Evolutionary conservation across 352 stramenopile genomes (phyloP).

Genomic region (Phytophthora fragariaefolia): DNA sequence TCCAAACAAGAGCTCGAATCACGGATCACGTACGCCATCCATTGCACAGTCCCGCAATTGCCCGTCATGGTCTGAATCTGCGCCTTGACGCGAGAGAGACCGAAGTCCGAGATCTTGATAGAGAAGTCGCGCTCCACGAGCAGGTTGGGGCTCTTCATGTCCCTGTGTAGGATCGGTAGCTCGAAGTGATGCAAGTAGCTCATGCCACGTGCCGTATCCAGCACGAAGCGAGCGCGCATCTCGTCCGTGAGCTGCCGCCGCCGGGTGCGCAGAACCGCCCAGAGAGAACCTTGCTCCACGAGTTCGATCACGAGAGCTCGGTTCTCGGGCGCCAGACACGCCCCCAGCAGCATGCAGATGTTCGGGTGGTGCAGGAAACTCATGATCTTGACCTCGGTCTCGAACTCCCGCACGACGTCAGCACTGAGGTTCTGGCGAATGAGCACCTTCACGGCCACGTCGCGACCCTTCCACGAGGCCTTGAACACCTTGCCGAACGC

Average conservation of each 20-base stretch:
- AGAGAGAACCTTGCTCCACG: slow-evolving; percentile 93
- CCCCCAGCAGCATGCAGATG: slow-evolving; percentile 96
- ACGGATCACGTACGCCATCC: slow-evolving; percentile 80
- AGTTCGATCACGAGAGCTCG: slow-evolving; percentile 97
- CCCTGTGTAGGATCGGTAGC: slow-evolving; percentile 87
- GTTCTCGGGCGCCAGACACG: slow-evolving; percentile 92
- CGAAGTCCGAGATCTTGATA: slow-evolving; percentile 94
- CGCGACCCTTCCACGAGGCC: slow-evolving; percentile 57
- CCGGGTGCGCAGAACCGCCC: slow-evolving; percentile 87
- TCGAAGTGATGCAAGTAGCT: slow-evolving; percentile 89
- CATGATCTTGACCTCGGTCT: slow-evolving; percentile 88
- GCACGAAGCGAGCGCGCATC: slow-evolving; percentile 65
- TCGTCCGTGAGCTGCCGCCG: slow-evolving; percentile 45
- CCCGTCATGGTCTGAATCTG: slow-evolving; percentile 93
- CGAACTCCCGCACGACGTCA: slow-evolving; percentile 77
- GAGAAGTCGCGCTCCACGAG: slow-evolving; percentile 84
- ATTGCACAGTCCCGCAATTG: slow-evolving; percentile 91
- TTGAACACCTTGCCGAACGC: slow-evolving; percentile 85
- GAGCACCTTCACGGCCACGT: slow-evolving; percentile 81
- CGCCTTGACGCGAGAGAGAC: slow-evolving; percentile 90
- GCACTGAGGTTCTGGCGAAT: slow-evolving; percentile 73
- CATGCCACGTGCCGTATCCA: slow-evolving; percentile 88
- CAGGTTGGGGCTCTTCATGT: slow-evolving; percentile 92
- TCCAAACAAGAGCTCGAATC: slow-evolving; percentile 2
- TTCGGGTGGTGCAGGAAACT: slow-evolving; percentile 95